Evolutionary conservation across 2,329 filamentous ascomycete species (phyloP), one percentile per base, ranked within the genome.

Genomic region (Hymenoscyphus infarciens): DNA sequence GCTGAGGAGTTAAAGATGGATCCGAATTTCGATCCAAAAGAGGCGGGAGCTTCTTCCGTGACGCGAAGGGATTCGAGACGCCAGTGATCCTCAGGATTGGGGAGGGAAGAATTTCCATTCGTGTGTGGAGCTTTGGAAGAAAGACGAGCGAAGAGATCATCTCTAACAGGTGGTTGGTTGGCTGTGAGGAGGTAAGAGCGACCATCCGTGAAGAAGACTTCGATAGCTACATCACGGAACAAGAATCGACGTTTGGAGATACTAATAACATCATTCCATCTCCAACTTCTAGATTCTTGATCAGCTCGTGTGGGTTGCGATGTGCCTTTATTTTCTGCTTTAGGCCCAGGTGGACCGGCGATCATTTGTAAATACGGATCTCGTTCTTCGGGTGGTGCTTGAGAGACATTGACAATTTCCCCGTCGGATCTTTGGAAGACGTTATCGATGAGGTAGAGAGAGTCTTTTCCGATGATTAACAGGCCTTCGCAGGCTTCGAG

Each of bases 331-430:
- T 81, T 90, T 1, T 78, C 75, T 0, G 80, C 78, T 66, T 85
- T 85, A 0, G 82, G 84, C 29, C 89, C 90, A 4, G 92, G 89
- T 0, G 81, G 84, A 27, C 89, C 90, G 3, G 92, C 89, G 67
- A 99, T 96, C 74, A 98, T 94, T 71, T 96, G 91, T 19, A 97
- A 89, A 74, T 97, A 99, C 0, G 92, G 92, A 71, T 99, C 95
- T 25, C 95, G 88, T 76, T 99, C 96, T 68, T 98, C 93, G 0
- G 84, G 80, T 0, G 94, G 92, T 1, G 95, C 96, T 76, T 98
- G 92, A 86, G 91, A 94, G 8, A 97, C 93, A 71, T 97, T 94
- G 63, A 99, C 91, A 72, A 99, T 97, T 74, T 99, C 96, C 13
- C 94, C 94, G 72, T 97, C 95, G 1, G 90, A 88, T 66, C 94